Conservation (phyloP, 352 stramenopile genomes). For the Pythium scleroteichum region DNA sequence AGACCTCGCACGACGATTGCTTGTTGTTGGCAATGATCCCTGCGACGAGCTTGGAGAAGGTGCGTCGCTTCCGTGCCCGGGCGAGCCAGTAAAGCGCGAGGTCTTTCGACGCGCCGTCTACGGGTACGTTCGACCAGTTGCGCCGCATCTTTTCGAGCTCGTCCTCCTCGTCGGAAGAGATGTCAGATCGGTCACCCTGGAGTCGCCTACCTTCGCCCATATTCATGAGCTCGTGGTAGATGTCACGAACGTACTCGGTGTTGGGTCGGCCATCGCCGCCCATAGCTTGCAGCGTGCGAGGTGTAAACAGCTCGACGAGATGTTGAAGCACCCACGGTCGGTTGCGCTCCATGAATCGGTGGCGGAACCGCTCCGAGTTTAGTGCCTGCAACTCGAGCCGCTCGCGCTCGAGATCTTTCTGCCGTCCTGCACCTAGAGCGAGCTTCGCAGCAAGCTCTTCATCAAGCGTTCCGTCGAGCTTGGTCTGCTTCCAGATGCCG, state of each 20-base stretch:
- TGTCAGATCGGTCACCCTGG: slow-evolving; percentile 89
- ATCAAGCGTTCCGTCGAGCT: slow-evolving; percentile 94
- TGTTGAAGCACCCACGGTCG: slow-evolving; percentile 97
- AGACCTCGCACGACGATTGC: slow-evolving; percentile 81
- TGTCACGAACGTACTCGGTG: slow-evolving; percentile 94
- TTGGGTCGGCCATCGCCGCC: slow-evolving; percentile 78
- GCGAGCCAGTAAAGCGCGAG: slow-evolving; percentile 94
- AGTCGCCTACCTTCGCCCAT: slow-evolving; percentile 90
- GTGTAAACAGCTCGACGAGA: slow-evolving; percentile 95
- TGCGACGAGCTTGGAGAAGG: slow-evolving; percentile 90
- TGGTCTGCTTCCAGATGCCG: slow-evolving; percentile 91
- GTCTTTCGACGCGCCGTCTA: slow-evolving; percentile 81
- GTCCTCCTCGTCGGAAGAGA: slow-evolving; percentile 92
- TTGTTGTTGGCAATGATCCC: slow-evolving; percentile 82
- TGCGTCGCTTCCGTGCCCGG: slow-evolving; percentile 90
- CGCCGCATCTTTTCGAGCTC: slow-evolving; percentile 87
- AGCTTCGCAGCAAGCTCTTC: slow-evolving; percentile 96
- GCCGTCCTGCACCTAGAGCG: slow-evolving; percentile 90
- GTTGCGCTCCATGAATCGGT: slow-evolving; percentile 97
- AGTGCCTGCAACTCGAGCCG: slow-evolving; percentile 94
- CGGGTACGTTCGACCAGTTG: slow-evolving; percentile 82
- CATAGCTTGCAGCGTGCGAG: slow-evolving; percentile 78
- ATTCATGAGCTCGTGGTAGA: slow-evolving; percentile 95
- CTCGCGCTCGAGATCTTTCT: slow-evolving; percentile 95
- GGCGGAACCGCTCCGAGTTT: slow-evolving; percentile 96